These are phyloP conservation scores for Acrodontium crateriforme DNA, from an alignment of 2,329 filamentous ascomycete species.

Conservation along the genomic window DNA sequence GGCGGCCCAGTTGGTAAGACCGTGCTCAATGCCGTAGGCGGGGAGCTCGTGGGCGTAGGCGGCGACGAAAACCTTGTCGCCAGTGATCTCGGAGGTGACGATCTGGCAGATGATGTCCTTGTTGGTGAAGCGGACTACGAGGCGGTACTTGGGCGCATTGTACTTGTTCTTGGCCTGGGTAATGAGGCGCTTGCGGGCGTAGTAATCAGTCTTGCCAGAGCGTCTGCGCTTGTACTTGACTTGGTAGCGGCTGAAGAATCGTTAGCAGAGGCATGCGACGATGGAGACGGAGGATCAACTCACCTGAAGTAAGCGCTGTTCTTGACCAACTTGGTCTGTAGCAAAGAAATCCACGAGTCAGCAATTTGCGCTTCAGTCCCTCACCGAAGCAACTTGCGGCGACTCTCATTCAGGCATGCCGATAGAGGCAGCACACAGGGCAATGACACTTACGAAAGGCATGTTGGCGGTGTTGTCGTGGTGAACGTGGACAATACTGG, in stretches of 20 bases:
- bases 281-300: conserved; percentile 25
- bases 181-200: conserved; percentile 98
- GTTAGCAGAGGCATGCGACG: conserved; percentile 3
- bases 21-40: conserved; percentile 94
- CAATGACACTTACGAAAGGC: conserved; percentile 5
- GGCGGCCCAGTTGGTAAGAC: conserved; percentile 98
- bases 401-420: conserved; percentile 43
- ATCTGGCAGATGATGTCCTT: conserved; percentile 98
- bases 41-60: conserved; percentile 97
- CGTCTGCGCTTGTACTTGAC: conserved; percentile 99
- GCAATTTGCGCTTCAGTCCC: conserved; percentile 98
- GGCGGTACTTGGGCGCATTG: conserved; percentile 98
- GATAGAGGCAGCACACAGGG: not conserved
- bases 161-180: conserved; percentile 99
- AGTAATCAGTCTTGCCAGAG: conserved; percentile 99
- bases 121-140: conserved; percentile 74
- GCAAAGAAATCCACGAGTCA: conserved; percentile 60
- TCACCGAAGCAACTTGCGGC: conserved; percentile 98
- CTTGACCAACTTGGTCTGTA: conserved; percentile 87
- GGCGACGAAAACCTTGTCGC: conserved; percentile 89
- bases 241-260: conserved; percentile 69
- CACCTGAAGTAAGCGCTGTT: conserved; percentile 98
- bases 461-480: conserved; percentile 1
- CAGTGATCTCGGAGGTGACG: conserved; percentile 86
- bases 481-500: not conserved